Conservation (phyloP, 192 early-diverging fungal genomes). For the Geosiphon pyriformis region DNA sequence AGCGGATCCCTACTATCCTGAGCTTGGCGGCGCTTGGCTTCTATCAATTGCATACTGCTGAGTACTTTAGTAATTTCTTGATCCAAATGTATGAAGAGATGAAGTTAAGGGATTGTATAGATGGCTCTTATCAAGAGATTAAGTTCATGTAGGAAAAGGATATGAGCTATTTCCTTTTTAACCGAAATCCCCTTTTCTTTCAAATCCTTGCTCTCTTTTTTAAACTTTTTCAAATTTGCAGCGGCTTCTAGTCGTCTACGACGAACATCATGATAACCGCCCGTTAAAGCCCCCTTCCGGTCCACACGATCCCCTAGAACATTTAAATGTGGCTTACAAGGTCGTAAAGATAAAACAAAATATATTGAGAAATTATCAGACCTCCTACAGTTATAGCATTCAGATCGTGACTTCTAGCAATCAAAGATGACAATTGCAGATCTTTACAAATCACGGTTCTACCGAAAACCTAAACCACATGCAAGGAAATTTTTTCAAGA, state of each 20-base stretch:
- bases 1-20: conserved; percentile 54
- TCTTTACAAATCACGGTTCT: conserved; percentile 81
- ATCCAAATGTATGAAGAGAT: conserved; percentile 38
- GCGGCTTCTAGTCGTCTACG: conserved; percentile 72
- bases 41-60: conserved; percentile 51
- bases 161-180: conserved; percentile 46
- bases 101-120: not conserved
- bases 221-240: conserved; percentile 48
- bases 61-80: conserved; percentile 56
- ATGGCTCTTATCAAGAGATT: not conserved
- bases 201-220: conserved; percentile 40
- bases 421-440: conserved; percentile 73
- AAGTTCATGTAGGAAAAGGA: not conserved
- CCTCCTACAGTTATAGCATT: conserved; percentile 85
- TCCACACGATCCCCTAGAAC: conserved; percentile 78
- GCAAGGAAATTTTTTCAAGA: no score
- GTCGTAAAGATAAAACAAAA: not conserved
- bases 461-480: conserved; percentile 65
- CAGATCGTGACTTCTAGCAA: conserved; percentile 70
- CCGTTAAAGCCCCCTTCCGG: conserved; percentile 85
- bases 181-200: conserved; percentile 35
- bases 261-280: conserved; percentile 77
- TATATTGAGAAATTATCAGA: not conserved
- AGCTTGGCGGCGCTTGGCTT: conserved; percentile 46
- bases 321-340: conserved; percentile 17